These are phyloP conservation scores for Trichodelitschia bisporula DNA, from an alignment of 495 filamentous ascomycete species.

Conservation along the genomic window DNA sequence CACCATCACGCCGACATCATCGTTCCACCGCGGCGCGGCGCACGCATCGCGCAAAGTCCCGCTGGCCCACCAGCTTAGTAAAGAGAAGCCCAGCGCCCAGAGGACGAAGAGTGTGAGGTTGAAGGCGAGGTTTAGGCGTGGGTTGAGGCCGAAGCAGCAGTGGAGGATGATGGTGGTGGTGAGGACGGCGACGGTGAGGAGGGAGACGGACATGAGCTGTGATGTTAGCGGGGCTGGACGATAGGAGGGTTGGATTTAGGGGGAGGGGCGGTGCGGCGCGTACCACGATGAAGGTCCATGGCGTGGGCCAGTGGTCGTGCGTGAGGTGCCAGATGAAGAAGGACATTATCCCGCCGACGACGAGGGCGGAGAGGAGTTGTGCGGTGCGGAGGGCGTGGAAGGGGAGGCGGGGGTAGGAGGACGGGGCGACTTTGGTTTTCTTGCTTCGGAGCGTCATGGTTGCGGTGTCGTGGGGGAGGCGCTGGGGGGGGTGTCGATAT, in stretches of 20 bases:
- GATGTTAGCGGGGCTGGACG: no score
- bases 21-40: slow-evolving; percentile 27
- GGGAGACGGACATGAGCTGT: slow-evolving; percentile 31
- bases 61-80: slow-evolving; percentile 31
- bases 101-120: slow-evolving; percentile 27
- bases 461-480: neutral
- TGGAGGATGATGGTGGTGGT: slow-evolving; percentile 28
- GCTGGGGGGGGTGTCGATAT: no score
- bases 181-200: slow-evolving; percentile 29
- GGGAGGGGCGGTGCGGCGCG: slow-evolving; percentile 9
- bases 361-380: slow-evolving; percentile 26
- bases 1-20: slow-evolving; percentile 30
- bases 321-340: slow-evolving; percentile 38
- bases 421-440: slow-evolving; percentile 15
- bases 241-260: no score
- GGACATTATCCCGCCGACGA: slow-evolving; percentile 31
- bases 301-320: slow-evolving; percentile 25
- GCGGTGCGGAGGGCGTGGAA: slow-evolving; percentile 31
- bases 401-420: slow-evolving; percentile 28
- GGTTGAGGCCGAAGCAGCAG: slow-evolving; percentile 29
- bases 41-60: slow-evolving; percentile 33
- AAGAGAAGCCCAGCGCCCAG: slow-evolving; percentile 30
- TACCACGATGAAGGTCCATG: slow-evolving; percentile 42
- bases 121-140: slow-evolving; percentile 25
- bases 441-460: neutral